phyloP scores from a whole-genome alignment of 2,329 filamentous ascomycete genomes.

The Scytalidium sp. region DNA sequence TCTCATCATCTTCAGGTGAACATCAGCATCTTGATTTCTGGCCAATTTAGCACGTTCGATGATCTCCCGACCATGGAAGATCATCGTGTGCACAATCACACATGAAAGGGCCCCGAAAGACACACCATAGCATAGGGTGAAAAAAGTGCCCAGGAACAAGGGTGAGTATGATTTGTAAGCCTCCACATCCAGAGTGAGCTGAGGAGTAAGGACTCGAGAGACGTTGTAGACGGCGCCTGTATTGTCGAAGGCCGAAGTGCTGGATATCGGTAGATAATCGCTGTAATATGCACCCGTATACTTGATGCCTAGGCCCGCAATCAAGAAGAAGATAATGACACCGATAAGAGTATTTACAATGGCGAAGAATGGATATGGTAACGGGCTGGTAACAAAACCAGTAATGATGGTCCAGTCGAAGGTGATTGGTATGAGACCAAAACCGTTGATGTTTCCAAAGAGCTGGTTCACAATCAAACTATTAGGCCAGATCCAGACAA shows the following conservation, averaged over 20 bases:
- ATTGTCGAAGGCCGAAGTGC: conserved; percentile 62
- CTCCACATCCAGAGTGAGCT: conserved; percentile 56
- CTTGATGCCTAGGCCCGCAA: conserved; percentile 57
- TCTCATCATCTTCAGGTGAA: conserved; percentile 53
- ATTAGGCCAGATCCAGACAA: conserved; percentile 69
- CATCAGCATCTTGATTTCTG: conserved; percentile 40
- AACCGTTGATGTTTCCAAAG: conserved; percentile 64
- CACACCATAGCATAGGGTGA: conserved; percentile 51
- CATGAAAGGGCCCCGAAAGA: conserved; percentile 64
- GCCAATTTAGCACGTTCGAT: conserved; percentile 37
- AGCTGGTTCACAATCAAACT: conserved; percentile 68
- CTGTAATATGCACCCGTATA: conserved; percentile 64
- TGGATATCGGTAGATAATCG: conserved; percentile 60
- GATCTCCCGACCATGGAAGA: conserved; percentile 66
- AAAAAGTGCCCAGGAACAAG: conserved; percentile 62
- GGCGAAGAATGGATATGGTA: conserved; percentile 40
- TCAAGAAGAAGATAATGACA: conserved; percentile 57
- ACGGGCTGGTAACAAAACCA: conserved; percentile 15
- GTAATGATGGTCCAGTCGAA: conserved; percentile 74
- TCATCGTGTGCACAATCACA: conserved; percentile 59
- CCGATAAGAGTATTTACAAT: conserved; percentile 53
- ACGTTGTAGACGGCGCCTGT: conserved; percentile 59
- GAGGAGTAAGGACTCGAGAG: conserved; percentile 51
- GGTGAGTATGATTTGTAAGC: conserved; percentile 65
- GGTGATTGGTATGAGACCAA: conserved; percentile 68